Conservation (phyloP, 2,329 filamentous ascomycete species). For the Esteya vermicola region DNA sequence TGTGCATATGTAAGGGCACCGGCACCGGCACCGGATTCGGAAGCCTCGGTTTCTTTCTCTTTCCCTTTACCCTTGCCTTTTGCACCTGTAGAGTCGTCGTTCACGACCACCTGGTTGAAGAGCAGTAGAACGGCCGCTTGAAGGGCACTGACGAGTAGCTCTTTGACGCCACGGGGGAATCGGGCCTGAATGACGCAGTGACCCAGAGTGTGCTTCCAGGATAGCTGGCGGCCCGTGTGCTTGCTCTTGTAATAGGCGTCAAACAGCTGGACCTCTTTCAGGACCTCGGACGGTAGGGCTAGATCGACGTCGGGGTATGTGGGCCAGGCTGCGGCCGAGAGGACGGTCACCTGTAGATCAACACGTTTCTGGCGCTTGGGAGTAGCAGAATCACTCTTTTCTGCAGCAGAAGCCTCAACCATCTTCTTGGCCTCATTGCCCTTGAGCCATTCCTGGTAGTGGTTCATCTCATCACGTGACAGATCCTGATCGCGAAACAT, state of each 20-base stretch:
- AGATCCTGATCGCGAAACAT: slow-evolving; percentile 99
- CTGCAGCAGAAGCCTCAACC: not conserved
- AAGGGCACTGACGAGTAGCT: slow-evolving; percentile 80
- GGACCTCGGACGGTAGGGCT: slow-evolving; percentile 61
- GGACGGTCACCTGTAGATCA: slow-evolving; percentile 72
- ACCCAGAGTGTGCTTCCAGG: slow-evolving; percentile 87
- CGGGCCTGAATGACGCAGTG: slow-evolving; percentile 74
- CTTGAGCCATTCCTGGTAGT: slow-evolving; percentile 53
- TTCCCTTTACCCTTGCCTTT: no score
- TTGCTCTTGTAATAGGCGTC: slow-evolving; percentile 78
- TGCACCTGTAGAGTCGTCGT: no score
- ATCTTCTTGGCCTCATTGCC: not conserved
- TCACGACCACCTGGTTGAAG: slow-evolving; percentile 57
- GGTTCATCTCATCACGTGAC: slow-evolving; percentile 81
- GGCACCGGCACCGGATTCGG: slow-evolving; percentile 16
- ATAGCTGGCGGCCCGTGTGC: slow-evolving; percentile 72
- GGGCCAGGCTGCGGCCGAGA: slow-evolving; percentile 90
- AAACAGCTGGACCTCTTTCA: slow-evolving; percentile 65
- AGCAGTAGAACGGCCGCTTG: slow-evolving; percentile 83
- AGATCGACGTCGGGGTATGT: slow-evolving; percentile 56
- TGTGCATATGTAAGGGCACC: slow-evolving; percentile 61
- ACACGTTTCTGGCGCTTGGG: slow-evolving; percentile 31
- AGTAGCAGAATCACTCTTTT: no score
- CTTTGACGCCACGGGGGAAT: slow-evolving; percentile 70
- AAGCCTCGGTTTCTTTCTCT: not conserved